Base-by-base conservation (phyloP, 2,329 filamentous ascomycete genomes). In the Gliomastix tumulicola region DNA sequence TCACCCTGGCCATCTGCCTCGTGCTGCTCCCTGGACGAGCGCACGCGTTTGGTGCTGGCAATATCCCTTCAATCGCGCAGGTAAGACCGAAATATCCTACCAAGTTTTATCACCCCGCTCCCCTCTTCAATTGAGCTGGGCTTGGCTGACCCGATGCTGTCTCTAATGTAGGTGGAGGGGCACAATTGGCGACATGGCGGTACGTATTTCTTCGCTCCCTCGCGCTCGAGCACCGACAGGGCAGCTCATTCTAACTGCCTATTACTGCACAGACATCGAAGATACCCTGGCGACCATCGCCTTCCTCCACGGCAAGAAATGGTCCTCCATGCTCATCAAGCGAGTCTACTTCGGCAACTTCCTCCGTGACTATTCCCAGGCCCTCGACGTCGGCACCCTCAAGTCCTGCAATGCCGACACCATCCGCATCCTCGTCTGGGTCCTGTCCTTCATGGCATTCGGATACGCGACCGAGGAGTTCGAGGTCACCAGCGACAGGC, bases 391-490 rank as follows among this genome's bases (percentile, higher is more conserved):
- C 11, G 84, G 84, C 34, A 87, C 82, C 41, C 60, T 92, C 43
- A 89, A 88, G 61, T 81, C 79, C 41, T 79, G 88, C 41, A 86
- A 84, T 44, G 81, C 83, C 22, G 80, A 82, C 25, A 88, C 85
- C 4, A 85, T 92, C 48, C 74, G 86, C 30, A 76, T 90, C 41
- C 62, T 92, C 25, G 82, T 89, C 42, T 88, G 84, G 84, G 77
- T 90, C 30, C 70, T 92, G 19, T 86, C 83, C 1, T 90, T 90
- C 59, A 70, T 90, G 60, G 78, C 79, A 25, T 87, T 88, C 57
- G 86, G 86, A 23, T 90, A 88, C 60, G 86, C 84, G n/a, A 90
- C 86, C 2, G 82, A 76, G 32, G 86, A 90, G 52, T 92, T 88
- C 48, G 86, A 90, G 51, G 85, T 90, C 32, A 90, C 85, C 2